Evolutionary conservation across 2,329 filamentous ascomycete genomes (phyloP).

Genomic region (Colletotrichum graminicola): DNA sequence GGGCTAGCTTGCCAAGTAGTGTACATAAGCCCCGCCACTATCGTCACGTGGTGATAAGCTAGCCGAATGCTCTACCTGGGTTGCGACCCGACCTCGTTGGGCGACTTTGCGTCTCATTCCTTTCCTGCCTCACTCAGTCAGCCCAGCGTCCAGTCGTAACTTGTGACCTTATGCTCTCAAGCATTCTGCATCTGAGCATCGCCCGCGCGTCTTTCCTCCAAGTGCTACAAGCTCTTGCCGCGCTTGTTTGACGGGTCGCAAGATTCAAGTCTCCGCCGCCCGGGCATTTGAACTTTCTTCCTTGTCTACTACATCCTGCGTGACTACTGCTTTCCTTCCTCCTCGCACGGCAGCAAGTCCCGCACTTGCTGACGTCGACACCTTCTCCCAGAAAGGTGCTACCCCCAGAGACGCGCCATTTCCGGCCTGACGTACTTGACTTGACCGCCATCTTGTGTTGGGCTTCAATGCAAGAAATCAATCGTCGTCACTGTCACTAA

Average conservation of each 20-base stretch:
- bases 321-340: conserved; percentile 28
- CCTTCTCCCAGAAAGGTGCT: conserved; percentile 21
- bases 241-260: conserved; percentile 29
- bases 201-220: conserved; percentile 19
- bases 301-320: conserved; percentile 26
- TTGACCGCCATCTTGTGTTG: conserved; percentile 21
- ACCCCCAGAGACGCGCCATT: conserved; percentile 21
- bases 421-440: conserved; percentile 31
- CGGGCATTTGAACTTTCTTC: conserved; percentile 27
- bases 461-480: conserved; percentile 7
- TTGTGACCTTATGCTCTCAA: conserved; percentile 24
- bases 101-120: conserved; percentile 17
- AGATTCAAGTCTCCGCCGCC: conserved; percentile 23
- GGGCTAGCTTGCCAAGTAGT: not conserved
- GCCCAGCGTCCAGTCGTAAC: conserved; percentile 19
- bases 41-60: conserved; percentile 36
- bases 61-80: not conserved
- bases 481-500: conserved; percentile 29
- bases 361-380: conserved; percentile 28
- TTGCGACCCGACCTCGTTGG: conserved; percentile 38
- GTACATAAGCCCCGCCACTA: conserved; percentile 6
- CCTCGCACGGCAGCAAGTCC: conserved; percentile 28
- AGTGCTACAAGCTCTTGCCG: conserved; percentile 33
- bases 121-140: conserved; percentile 13
- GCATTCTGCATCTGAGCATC: conserved; percentile 30